phyloP scores from a whole-genome alignment of 2,329 filamentous ascomycete species.

The Podosphaera fusca region DNA sequence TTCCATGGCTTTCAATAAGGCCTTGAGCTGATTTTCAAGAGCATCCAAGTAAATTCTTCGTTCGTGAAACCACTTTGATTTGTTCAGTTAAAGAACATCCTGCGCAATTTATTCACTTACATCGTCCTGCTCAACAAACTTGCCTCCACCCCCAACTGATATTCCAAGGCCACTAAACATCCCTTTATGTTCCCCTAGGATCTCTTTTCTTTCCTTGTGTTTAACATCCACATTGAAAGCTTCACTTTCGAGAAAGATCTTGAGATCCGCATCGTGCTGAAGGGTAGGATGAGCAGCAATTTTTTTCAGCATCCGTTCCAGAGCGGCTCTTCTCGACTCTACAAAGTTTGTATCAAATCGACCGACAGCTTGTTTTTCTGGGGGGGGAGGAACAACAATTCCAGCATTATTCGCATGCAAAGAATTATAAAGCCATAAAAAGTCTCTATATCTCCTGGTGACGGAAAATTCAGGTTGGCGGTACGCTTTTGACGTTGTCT shows the following conservation, averaged over 20 bases:
- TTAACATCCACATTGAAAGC: conserved; percentile 91
- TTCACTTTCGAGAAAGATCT: conserved; percentile 92
- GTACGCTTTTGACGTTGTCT: conserved; percentile 94
- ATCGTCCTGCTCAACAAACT: conserved; percentile 96
- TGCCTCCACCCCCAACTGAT: conserved; percentile 51
- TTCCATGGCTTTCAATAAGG: conserved; percentile 80
- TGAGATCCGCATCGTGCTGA: conserved; percentile 81
- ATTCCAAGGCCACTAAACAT: conserved; percentile 71
- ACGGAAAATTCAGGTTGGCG: conserved; percentile 81
- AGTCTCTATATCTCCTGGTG: conserved; percentile 83
- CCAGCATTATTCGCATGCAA: conserved; percentile 88
- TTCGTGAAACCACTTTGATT: conserved; percentile 76
- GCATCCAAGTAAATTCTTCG: conserved; percentile 86
- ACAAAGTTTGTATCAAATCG: conserved; percentile 95
- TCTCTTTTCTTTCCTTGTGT: conserved; percentile 85
- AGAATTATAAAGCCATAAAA: conserved; percentile 91
- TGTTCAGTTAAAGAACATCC: conserved; percentile 8
- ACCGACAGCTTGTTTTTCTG: conserved; percentile 92
- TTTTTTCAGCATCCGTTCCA: conserved; percentile 98
- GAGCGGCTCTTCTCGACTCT: conserved; percentile 67
- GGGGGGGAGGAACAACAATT: conserved; percentile 81
- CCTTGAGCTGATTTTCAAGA: conserved; percentile 73
- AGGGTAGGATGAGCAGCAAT: conserved; percentile 70
- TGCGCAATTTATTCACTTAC: conserved; percentile 24
- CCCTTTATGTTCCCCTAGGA: conserved; percentile 75